These are phyloP conservation scores for Tetrastigma voinierianum DNA, from an alignment of 164 flowering plant species.

Conservation along the genomic window DNA sequence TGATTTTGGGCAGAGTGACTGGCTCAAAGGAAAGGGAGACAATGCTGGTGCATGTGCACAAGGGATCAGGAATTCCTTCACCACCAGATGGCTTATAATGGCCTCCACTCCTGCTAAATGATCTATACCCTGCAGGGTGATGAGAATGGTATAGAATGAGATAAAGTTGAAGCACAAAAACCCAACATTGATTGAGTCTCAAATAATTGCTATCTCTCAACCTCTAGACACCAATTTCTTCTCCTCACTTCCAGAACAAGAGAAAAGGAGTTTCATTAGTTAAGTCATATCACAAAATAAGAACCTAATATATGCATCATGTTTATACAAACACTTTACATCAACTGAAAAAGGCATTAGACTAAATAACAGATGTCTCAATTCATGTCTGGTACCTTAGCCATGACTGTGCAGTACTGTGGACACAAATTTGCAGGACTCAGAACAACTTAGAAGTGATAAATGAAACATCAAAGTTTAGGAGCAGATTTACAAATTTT, in stretches of 20 bases:
- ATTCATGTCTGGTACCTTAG: no score
- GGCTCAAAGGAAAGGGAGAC: constrained; percentile 50
- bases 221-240: not conserved
- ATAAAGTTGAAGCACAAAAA: not conserved
- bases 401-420: no score
- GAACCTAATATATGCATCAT: no score
- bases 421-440: no score
- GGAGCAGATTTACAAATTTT: no score
- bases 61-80: constrained; percentile 76
- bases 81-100: constrained; percentile 83
- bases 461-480: no score
- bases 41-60: constrained; percentile 97
- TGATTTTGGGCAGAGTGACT: constrained; percentile 60
- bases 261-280: not conserved
- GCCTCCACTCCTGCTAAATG: constrained; percentile 85
- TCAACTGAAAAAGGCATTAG: no score
- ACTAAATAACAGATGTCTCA: no score
- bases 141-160: not conserved
- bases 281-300: no score
- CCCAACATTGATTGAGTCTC: not conserved
- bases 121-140: constrained; percentile 64
- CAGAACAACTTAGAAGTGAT: no score
- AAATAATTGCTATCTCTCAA: not conserved
- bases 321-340: no score
- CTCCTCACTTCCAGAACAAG: not conserved